Percentiles rank a stretch among this genome's conserved stretches.
These are phyloP conservation scores for Trametes meyenii DNA, from an alignment of 768 basidiomycete genomes.

Conservation along the genomic window DNA sequence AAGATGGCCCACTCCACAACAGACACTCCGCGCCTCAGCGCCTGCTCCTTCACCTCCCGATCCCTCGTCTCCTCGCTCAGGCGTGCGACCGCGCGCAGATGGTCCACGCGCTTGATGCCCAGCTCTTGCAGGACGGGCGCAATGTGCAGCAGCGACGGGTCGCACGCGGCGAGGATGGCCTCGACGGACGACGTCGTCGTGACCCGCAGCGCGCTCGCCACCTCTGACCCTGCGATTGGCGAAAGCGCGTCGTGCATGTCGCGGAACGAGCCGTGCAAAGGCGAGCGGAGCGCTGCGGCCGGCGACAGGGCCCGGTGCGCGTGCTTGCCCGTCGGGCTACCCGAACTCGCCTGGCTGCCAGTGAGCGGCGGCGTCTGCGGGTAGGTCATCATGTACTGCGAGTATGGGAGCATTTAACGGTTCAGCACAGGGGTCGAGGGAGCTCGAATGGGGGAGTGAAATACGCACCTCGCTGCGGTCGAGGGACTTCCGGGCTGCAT, in stretches of 20 bases:
- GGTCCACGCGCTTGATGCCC: conserved; percentile 61
- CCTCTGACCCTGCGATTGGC: conserved; percentile 14
- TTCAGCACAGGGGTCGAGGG: background rate
- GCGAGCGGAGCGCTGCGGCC: conserved; percentile 20
- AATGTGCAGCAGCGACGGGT: conserved; percentile 67
- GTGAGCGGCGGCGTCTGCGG: conserved; percentile 34
- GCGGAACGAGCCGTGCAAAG: conserved; percentile 20
- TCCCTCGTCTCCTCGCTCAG: conserved; percentile 69
- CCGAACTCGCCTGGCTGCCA: conserved; percentile 29
- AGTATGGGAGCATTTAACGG: background rate
- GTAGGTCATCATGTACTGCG: conserved; percentile 30
- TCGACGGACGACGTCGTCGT: conserved; percentile 50
- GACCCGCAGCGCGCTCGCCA: conserved; percentile 31
- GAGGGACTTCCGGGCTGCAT: conserved; percentile 26
- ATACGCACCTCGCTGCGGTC: conserved; percentile 34
- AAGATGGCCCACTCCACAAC: conserved; percentile 81
- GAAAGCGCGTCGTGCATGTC: conserved; percentile 16
- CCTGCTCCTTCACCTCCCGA: conserved; percentile 70
- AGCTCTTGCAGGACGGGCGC: conserved; percentile 56
- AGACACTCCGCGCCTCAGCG: conserved; percentile 66
- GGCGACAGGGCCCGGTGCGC: background rate
- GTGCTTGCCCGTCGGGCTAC: conserved; percentile 14
- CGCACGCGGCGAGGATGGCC: conserved; percentile 58
- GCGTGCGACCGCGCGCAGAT: conserved; percentile 62
- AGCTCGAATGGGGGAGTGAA: background rate